Conservation (phyloP, 768 basidiomycete species). For the Serpula lacrymans region DNA sequence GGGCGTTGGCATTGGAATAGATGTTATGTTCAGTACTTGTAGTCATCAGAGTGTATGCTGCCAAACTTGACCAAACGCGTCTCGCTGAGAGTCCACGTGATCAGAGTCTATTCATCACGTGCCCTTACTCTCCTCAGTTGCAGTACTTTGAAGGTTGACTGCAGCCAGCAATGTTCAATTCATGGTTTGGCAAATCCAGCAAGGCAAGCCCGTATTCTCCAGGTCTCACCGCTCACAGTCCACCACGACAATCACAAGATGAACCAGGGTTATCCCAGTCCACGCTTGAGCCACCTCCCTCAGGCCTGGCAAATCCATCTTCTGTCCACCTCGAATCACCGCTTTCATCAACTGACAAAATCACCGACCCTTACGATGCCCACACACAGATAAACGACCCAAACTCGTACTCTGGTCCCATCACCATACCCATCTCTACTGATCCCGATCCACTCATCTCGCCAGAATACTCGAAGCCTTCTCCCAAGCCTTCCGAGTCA, state of each 20-base stretch:
- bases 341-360: slow-evolving; percentile 15
- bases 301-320: too few relatives aligned
- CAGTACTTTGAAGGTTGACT: too few relatives aligned
- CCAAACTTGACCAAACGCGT: too few relatives aligned
- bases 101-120: too few relatives aligned
- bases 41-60: too few relatives aligned
- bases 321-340: too few relatives aligned
- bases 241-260: slow-evolving; percentile 13
- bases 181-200: slow-evolving; percentile 28
- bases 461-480: slow-evolving; percentile 6
- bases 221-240: neutral
- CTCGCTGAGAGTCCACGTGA: too few relatives aligned
- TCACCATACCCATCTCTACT: slow-evolving; percentile 12
- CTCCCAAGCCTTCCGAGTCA: slow-evolving; percentile 4
- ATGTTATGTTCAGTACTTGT: too few relatives aligned
- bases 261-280: slow-evolving; percentile 7
- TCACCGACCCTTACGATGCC: slow-evolving; percentile 13
- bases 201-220: slow-evolving; percentile 15
- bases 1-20: slow-evolving; percentile 10
- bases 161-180: slow-evolving; percentile 28
- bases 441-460: slow-evolving; percentile 10
- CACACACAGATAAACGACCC: slow-evolving; percentile 23
- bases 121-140: too few relatives aligned
- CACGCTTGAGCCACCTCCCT: slow-evolving; percentile 13
- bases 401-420: slow-evolving; percentile 14